These are phyloP conservation scores for Cryptococcus sp. DNA, from an alignment of 1,284 basidiomycete species.

Conservation along the genomic window DNA sequence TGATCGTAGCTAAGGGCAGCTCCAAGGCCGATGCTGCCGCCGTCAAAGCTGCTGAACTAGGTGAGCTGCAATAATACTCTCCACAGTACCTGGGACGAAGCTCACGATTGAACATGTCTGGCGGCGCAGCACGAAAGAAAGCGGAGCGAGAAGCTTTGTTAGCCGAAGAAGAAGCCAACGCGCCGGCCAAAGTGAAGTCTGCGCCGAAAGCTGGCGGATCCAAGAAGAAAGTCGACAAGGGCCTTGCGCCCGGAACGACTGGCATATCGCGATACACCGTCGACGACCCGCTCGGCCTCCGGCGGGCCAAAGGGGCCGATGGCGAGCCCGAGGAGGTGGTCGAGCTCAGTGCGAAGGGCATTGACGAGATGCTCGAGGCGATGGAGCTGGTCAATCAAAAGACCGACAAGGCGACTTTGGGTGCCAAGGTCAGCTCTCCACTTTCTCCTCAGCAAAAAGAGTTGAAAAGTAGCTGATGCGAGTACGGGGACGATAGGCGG, in stretches of 20 bases:
- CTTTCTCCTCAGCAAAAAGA: neutral
- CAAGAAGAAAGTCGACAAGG: conserved; percentile 33
- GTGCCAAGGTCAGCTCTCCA: conserved; percentile 53
- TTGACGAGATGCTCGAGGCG: conserved; percentile 90
- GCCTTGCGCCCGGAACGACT: conserved; percentile 18
- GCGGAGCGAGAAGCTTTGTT: conserved; percentile 57
- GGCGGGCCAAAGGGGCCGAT: conserved; percentile 28
- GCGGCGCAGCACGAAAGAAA: conserved; percentile 55
- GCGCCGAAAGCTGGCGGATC: conserved; percentile 42
- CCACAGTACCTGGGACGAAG: too few species aligned
- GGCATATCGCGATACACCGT: conserved; percentile 38
- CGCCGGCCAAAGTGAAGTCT: conserved; percentile 65
- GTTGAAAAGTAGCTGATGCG: neutral
- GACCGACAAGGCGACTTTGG: conserved; percentile 87
- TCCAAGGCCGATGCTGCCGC: conserved; percentile 68
- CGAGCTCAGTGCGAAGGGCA: conserved; percentile 77
- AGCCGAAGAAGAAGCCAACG: conserved; percentile 79
- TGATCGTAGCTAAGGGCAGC: conserved; percentile 43
- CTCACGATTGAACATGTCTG: neutral
- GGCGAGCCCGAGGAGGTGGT: conserved; percentile 59
- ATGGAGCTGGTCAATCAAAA: conserved; percentile 85
- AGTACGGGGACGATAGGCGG: conserved; percentile 59
- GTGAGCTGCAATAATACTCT: conserved; percentile 19
- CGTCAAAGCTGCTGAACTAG: conserved; percentile 39
- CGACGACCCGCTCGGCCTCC: conserved; percentile 69